Evolutionary conservation across 495 filamentous ascomycete genomes (phyloP).

Genomic region (Penicillium flavigenum): DNA sequence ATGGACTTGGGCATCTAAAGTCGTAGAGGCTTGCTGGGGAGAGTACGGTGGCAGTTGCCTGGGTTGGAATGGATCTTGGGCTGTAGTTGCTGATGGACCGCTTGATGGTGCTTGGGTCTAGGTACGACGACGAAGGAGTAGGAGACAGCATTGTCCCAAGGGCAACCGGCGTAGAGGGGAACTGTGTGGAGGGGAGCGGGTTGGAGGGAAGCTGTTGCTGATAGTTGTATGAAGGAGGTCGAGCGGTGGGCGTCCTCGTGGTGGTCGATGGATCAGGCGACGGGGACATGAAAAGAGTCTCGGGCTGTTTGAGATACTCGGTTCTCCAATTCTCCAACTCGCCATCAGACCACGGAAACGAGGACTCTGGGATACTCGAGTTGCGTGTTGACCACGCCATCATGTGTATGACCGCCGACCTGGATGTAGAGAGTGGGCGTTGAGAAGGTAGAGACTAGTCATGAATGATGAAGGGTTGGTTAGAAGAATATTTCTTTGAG

Average conservation of each 20-base stretch:
- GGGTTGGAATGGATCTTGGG: not conserved
- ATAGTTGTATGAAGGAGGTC: not conserved
- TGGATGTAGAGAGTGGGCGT: not conserved
- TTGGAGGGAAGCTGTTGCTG: not conserved
- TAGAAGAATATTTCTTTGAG: not conserved
- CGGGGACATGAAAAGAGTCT: not conserved
- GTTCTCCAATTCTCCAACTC: not conserved
- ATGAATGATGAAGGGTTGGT: not conserved
- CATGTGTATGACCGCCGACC: not conserved
- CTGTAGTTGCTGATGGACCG: not conserved
- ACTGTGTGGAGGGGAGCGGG: not conserved
- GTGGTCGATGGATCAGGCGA: not conserved
- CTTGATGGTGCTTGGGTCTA: not conserved
- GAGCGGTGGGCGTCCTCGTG: not conserved
- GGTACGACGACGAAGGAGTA: not conserved
- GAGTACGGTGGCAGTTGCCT: not conserved
- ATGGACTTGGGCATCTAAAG: not conserved
- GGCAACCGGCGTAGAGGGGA: not conserved
- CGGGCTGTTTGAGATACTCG: not conserved
- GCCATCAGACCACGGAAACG: not conserved
- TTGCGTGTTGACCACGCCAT: conserved; percentile 2
- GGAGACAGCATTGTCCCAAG: not conserved
- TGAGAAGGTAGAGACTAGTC: not conserved
- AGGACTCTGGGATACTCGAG: not conserved
- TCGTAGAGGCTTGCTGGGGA: conserved; percentile 2